Evolutionary conservation across 1,139 yeast species (phyloP).

Genomic region (Scheffersomyces cryptocercus): DNA sequence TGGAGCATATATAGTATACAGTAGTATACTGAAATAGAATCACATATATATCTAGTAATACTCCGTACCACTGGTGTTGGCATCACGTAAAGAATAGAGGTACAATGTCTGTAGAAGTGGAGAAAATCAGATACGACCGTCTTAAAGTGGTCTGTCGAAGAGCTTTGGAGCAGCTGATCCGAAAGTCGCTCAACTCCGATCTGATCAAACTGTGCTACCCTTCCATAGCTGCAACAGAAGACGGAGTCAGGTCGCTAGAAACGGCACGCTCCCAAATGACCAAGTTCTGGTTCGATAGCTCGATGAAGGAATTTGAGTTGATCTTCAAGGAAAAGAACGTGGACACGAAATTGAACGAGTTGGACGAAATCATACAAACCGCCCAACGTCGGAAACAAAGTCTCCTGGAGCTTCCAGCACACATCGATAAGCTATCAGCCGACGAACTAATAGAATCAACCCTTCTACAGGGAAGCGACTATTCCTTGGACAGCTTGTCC

Average conservation of each 20-base stretch:
- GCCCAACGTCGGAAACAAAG: constrained; percentile 41
- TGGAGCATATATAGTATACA: too few species aligned
- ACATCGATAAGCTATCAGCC: constrained; percentile 34
- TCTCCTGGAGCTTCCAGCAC: constrained; percentile 22
- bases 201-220: constrained; percentile 71
- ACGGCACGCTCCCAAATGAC: constrained; percentile 63
- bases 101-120: constrained; percentile 12
- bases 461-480: constrained; percentile 22
- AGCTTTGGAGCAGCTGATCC: constrained; percentile 67
- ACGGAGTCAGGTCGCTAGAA: constrained; percentile 54
- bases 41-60: too few species aligned
- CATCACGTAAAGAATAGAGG: background rate
- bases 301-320: constrained; percentile 63
- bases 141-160: constrained; percentile 58
- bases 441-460: constrained; percentile 38
- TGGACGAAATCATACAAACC: constrained; percentile 63
- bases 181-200: constrained; percentile 58
- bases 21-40: too few species aligned
- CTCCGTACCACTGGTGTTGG: too few species aligned
- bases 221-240: constrained; percentile 45
- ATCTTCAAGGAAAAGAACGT: constrained; percentile 67
- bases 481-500: constrained; percentile 29
- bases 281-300: constrained; percentile 59
- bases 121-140: constrained; percentile 52
- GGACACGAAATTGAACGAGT: constrained; percentile 54